Base-by-base conservation (phyloP, 73 alveolate genomes). In the Paramecium pentaurelia region DNA sequence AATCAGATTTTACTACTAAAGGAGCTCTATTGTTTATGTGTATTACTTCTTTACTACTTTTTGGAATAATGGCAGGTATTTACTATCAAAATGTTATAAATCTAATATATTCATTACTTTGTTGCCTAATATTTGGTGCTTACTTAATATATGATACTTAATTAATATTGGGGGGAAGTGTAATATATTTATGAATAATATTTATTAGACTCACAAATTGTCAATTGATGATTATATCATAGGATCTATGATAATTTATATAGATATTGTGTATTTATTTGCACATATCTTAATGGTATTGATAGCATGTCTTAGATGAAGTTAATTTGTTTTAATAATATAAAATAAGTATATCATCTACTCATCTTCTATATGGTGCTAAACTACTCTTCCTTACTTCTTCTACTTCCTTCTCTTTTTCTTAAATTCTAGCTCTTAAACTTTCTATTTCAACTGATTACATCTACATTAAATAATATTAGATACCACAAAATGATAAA, bases 121-220 rank as follows among this genome's bases (percentile, higher is more conserved):
- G 92, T 8, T 71, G 86, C 22, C 60, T 93, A 12, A 42, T 93
- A 12, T 93, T 75, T 71, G 88, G 93, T 34, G 64, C 60, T 12
- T 93, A 73, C 60, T 54, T 93, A 80, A 92, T 93, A 22, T 93
- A 93, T 58, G 96, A 93, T 44, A 93, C 96, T 14, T 75, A 93
- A 40, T 58, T 93, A 49, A 92, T 93, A 18, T 93, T 94, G 1
- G 95, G 95, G 4, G 93, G 93, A 59, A 92, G 95, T 45, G 91
- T 80, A 80, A 42, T 10, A 38, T 10, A 37, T 80, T 42, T 40
- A 40, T 40, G 8, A 40, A 40, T 40, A 8, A 40, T 40, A 7
- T 40, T 5, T 8, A 49, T 38, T 27, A 70, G 91, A 86, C 86
- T 4, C 75, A 75, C n/a, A 37, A 60, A 58, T n/a, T 92, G 37